Percentiles rank a stretch among this genome's conserved stretches.
Evolutionary conservation across 1,284 basidiomycete species (phyloP).

Genomic region (Heterobasidion annosum): DNA sequence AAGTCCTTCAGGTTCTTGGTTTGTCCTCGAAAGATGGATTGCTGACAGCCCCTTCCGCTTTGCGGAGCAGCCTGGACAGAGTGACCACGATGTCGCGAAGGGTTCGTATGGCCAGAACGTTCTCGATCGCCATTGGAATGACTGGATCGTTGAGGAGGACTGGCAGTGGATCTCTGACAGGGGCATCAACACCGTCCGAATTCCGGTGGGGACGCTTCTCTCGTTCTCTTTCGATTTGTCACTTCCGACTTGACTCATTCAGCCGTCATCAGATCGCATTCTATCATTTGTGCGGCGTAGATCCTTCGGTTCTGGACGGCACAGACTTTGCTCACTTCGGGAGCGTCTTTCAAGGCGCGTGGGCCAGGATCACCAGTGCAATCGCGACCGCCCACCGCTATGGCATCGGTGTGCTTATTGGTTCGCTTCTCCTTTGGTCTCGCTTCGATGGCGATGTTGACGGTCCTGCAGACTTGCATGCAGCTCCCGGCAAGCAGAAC

Average conservation of each 20-base stretch:
- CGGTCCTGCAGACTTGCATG: constrained; percentile 48
- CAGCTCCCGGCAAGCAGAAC: constrained; percentile 75
- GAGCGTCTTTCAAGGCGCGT: constrained; percentile 63
- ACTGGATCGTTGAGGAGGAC: constrained; percentile 64
- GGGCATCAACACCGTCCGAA: constrained; percentile 78
- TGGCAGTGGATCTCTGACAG: constrained; percentile 67
- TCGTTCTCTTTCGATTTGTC: neutral
- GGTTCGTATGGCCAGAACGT: constrained; percentile 50
- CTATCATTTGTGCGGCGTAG: constrained; percentile 61
- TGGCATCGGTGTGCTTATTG: constrained; percentile 77
- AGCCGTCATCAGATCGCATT: constrained; percentile 62
- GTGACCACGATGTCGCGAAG: constrained; percentile 69
- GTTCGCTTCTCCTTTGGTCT: constrained; percentile 14
- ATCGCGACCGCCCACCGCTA: constrained; percentile 53
- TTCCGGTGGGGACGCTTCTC: constrained; percentile 51
- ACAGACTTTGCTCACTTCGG: constrained; percentile 65
- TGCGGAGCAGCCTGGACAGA: constrained; percentile 50
- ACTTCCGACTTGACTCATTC: neutral
- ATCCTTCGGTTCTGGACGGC: constrained; percentile 53
- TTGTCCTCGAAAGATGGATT: constrained; percentile 75
- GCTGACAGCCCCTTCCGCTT: constrained; percentile 42
- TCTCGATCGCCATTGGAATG: constrained; percentile 78
- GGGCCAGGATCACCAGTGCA: constrained; percentile 59
- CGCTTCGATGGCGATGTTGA: neutral
- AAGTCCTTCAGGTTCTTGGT: constrained; percentile 53